Evolutionary conservation across 768 basidiomycete genomes (phyloP), one percentile per base, ranked within the genome.

Genomic region (Gloeopeniophorella convolvens): DNA sequence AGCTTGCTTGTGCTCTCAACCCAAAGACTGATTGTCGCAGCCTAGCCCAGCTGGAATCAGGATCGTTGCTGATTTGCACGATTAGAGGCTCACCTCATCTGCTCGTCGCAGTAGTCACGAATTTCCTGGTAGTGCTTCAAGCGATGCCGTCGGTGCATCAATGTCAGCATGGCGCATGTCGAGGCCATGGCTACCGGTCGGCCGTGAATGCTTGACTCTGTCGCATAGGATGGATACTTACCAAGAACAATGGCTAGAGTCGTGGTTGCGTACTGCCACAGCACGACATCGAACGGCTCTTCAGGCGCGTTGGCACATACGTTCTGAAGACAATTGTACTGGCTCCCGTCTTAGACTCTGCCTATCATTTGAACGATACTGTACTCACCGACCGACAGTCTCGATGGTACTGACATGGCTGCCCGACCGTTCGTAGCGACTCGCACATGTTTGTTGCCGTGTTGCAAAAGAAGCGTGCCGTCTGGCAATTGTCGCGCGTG

Each of bases 261-360:
- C 3, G 60, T 57, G 31, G 48, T 21, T 16, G 34, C 46, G 26
- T 57, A 60, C 50, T 60, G 58, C 60, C 60, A 56, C 32, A 41
- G n/a, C 28, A 51, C 30, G 24, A 60, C 50, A 36, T 42, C 11
- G n/a, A 60, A 43, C 3, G 58, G 55, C 31, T 52, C 48, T 20
- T 55, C 59, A 7, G 60, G 60, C 28, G 56, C 31, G n/a, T 39
- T 43, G n/a, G 35, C n/a, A 9, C 60, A 61, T 13, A 51, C 13
- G 26, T 54, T 53, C 26, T 39, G 51, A 21, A 49, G 4, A 45
- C 55, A 56, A 41, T 48, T 53, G 31, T 57, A 57, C 56, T 57
- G 42, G 11, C 30, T 27, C 33, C 16, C 40, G 16, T 31, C n/a
- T 56, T 35, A 33, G 37, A 16, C 16, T 32, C 7, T 16, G n/a